These are phyloP conservation scores for Claviceps cyperi DNA, from an alignment of 2,329 filamentous ascomycete genomes.

Conservation along the genomic window DNA sequence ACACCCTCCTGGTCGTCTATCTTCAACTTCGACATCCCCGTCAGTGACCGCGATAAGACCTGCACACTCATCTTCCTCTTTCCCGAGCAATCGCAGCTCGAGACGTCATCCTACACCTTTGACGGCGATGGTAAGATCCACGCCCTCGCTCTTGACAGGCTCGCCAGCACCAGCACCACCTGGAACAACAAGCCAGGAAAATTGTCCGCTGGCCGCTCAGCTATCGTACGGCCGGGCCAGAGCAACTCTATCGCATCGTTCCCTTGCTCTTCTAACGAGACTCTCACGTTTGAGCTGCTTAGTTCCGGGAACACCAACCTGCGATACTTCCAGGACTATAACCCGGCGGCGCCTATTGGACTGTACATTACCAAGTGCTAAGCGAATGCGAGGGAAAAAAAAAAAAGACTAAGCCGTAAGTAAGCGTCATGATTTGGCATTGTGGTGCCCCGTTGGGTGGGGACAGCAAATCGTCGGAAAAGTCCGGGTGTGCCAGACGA, in stretches of 20 bases:
- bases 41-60: constrained; percentile 35
- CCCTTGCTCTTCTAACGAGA: constrained; percentile 32
- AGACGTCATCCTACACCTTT: constrained; percentile 41
- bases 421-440: not conserved
- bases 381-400: not conserved
- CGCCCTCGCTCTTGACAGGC: constrained; percentile 32
- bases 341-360: constrained; percentile 29
- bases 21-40: constrained; percentile 56
- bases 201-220: constrained; percentile 26
- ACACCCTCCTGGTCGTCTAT: constrained; percentile 39
- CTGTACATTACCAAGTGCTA: constrained; percentile 23
- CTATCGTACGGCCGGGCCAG: constrained; percentile 35
- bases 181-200: constrained; percentile 34
- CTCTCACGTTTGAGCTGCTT: constrained; percentile 37
- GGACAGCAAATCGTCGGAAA: not conserved
- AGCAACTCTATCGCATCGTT: constrained; percentile 38
- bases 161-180: constrained; percentile 34
- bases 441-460: not conserved
- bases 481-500: not conserved
- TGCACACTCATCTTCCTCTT: constrained; percentile 54
- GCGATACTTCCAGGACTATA: constrained; percentile 51
- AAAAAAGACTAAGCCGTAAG: not conserved
- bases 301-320: constrained; percentile 33
- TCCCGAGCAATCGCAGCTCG: constrained; percentile 38
- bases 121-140: constrained; percentile 34